Percentiles rank a stretch among this genome's conserved stretches.
Conservation (phyloP, 2,329 filamentous ascomycete species). For the Huntiella omanensis region DNA sequence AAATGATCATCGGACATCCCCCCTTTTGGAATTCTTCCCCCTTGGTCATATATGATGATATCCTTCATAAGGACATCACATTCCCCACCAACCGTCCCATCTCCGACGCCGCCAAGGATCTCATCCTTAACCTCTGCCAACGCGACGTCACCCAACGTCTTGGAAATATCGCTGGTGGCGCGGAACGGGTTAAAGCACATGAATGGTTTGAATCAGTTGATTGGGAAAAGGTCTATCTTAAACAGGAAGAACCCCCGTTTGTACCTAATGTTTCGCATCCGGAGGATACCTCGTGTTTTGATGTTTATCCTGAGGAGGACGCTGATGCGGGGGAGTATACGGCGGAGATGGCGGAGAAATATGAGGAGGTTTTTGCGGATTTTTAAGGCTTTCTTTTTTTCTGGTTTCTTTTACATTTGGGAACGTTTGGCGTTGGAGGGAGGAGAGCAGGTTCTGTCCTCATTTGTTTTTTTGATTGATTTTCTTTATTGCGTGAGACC, state of each 20-base stretch:
- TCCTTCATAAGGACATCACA: constrained; percentile 57
- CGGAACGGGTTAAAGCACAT: constrained; percentile 52
- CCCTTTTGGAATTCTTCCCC: constrained; percentile 78
- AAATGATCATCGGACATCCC: constrained; percentile 69
- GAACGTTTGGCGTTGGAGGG: not conserved
- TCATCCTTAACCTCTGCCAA: constrained; percentile 59
- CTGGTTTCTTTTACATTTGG: not conserved
- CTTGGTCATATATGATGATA: constrained; percentile 73
- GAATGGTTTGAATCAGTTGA: constrained; percentile 55
- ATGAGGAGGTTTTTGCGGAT: constrained; percentile 51
- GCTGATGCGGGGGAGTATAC: constrained; percentile 47
- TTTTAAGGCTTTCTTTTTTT: constrained; percentile 30
- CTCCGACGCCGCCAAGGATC: constrained; percentile 49
- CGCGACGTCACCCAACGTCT: constrained; percentile 61
- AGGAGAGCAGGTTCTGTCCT: not conserved
- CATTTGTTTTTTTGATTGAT: not conserved
- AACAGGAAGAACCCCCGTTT: constrained; percentile 49
- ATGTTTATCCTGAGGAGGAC: constrained; percentile 63
- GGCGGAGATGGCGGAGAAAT: constrained; percentile 46
- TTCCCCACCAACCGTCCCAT: constrained; percentile 51
- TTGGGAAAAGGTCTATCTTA: constrained; percentile 53
- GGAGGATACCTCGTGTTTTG: constrained; percentile 65
- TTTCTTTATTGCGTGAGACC: not conserved
- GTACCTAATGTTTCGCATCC: constrained; percentile 54
- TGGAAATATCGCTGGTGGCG: constrained; percentile 61